Evolutionary conservation across 2,329 filamentous ascomycete species (phyloP).

Genomic region (Didymella segeticola): DNA sequence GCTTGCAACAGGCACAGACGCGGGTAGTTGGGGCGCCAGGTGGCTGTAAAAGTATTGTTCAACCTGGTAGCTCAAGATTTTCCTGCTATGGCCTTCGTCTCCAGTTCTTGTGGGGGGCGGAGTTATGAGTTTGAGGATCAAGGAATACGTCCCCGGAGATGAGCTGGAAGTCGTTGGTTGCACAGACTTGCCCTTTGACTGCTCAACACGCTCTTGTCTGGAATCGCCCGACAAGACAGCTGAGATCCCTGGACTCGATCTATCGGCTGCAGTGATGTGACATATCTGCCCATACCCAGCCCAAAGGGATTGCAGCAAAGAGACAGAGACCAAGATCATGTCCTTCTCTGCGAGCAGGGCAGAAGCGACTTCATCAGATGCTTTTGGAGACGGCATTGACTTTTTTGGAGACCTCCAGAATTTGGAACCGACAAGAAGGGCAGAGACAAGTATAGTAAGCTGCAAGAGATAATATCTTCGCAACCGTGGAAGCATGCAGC

Average conservation of each 20-base stretch:
- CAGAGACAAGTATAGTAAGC: background rate
- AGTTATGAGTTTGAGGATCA: constrained; percentile 67
- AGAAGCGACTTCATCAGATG: constrained; percentile 32
- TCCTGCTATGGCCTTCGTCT: constrained; percentile 69
- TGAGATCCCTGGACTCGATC: too few relatives aligned
- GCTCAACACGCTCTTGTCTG: too few relatives aligned
- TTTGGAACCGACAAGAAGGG: background rate
- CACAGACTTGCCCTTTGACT: too few relatives aligned
- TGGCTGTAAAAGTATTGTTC: constrained; percentile 70
- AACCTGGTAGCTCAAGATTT: constrained; percentile 71
- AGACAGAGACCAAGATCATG: constrained; percentile 31
- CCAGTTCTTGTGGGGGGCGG: constrained; percentile 53
- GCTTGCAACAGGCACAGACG: constrained; percentile 56
- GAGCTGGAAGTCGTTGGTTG: background rate
- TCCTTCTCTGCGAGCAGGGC: constrained; percentile 35
- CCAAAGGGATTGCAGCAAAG: constrained; percentile 54
- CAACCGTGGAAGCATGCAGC: constrained; percentile 10
- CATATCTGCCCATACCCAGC: constrained; percentile 63
- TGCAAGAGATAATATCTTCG: background rate
- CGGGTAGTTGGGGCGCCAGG: constrained; percentile 59
- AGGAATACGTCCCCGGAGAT: constrained; percentile 36
- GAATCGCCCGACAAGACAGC: too few relatives aligned
- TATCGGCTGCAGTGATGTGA: constrained; percentile 55
- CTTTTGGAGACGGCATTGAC: constrained; percentile 49
- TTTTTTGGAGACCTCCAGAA: background rate